Evolutionary conservation across 108 stramenopile species (phyloP).

Genomic region (Thalassiosira profunda): DNA sequence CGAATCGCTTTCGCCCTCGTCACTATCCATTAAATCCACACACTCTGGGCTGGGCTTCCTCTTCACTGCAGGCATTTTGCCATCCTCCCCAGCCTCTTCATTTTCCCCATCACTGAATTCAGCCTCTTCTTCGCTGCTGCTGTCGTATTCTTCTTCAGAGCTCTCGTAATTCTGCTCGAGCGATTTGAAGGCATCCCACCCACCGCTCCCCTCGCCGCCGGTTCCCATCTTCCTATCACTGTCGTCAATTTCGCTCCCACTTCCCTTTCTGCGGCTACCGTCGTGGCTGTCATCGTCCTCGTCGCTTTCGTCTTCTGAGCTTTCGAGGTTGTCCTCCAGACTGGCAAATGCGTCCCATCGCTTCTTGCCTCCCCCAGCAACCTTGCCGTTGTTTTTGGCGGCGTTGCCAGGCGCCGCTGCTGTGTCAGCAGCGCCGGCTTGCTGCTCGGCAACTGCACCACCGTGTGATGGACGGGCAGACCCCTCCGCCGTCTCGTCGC

Average conservation of each 20-base stretch:
- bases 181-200: slow-evolving; percentile 2
- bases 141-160: no score
- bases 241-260: no score
- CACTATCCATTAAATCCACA: slow-evolving; percentile 28
- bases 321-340: slow-evolving; percentile 12
- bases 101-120: neutral
- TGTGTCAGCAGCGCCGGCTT: no score
- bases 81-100: neutral
- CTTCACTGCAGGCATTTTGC: neutral
- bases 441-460: no score
- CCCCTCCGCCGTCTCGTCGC: no score
- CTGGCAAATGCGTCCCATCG: slow-evolving; percentile 25
- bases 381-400: no score
- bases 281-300: neutral
- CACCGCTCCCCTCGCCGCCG: neutral
- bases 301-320: neutral
- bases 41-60: neutral
- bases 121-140: neutral
- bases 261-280: no score
- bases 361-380: neutral
- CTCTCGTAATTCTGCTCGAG: neutral
- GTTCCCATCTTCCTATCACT: neutral
- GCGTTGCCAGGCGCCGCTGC: no score
- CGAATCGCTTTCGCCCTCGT: slow-evolving; percentile 4
- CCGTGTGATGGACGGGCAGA: no score